Conservation (phyloP, 495 filamentous ascomycete species). For the Penicillium coprophilum region DNA sequence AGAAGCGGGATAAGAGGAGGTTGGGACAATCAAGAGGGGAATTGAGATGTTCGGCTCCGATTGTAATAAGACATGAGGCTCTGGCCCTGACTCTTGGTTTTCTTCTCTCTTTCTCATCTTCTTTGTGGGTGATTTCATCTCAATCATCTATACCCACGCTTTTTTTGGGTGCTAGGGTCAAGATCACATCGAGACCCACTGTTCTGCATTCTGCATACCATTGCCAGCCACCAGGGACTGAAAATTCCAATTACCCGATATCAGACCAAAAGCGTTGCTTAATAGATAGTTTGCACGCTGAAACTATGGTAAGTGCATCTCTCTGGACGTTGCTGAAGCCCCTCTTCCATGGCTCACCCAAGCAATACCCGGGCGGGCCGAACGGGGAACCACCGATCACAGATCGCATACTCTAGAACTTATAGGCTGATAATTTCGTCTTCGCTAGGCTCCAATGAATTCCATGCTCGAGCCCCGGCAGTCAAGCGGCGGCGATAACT, state of each 20-base stretch:
- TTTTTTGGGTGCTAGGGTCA: neutral
- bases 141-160: neutral
- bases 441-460: constrained; percentile 20
- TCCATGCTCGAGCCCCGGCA: constrained; percentile 26
- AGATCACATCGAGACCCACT: constrained; percentile 8
- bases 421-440: constrained; percentile 1
- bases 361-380: neutral
- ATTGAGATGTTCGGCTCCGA: neutral
- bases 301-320: constrained; percentile 5
- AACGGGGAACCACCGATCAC: constrained; percentile 11
- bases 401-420: neutral
- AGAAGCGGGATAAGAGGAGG: constrained; percentile 23
- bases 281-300: neutral
- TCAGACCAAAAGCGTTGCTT: neutral
- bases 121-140: constrained; percentile 1
- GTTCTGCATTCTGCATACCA: constrained; percentile 10
- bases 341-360: constrained; percentile 1
- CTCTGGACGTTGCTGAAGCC: neutral
- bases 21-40: constrained; percentile 9
- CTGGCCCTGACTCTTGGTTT: neutral
- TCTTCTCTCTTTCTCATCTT: neutral
- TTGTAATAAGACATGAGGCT: constrained; percentile 12
- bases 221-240: constrained; percentile 3
- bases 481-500: constrained; percentile 21
- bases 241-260: neutral